Percentiles rank a stretch among this genome's conserved stretches.
These are phyloP conservation scores for Neoboletus brunneissimus DNA, from an alignment of 768 basidiomycete species.

Conservation along the genomic window DNA sequence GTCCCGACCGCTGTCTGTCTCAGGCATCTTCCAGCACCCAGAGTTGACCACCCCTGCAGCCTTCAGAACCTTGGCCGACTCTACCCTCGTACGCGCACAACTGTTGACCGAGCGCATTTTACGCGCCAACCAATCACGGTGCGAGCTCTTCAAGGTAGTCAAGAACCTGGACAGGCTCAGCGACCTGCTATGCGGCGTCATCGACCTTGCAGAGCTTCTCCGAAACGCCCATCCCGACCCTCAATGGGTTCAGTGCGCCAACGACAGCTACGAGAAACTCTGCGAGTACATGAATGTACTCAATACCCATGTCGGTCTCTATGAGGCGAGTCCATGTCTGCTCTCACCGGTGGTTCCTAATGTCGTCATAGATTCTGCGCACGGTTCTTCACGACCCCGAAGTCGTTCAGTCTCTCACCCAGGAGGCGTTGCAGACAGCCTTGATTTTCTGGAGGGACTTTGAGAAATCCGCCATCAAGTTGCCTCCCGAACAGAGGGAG, in stretches of 20 bases:
- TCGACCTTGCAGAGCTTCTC: constrained; percentile 92
- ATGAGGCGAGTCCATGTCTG: constrained; percentile 59
- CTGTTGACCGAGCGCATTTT: constrained; percentile 83
- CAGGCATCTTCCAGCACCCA: constrained; percentile 85
- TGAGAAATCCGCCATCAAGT: constrained; percentile 92
- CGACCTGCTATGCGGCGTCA: constrained; percentile 93
- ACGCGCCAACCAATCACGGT: constrained; percentile 63
- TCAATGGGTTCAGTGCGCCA: constrained; percentile 78
- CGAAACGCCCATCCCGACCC: constrained; percentile 91
- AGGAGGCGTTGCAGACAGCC: constrained; percentile 83
- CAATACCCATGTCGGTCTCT: constrained; percentile 90
- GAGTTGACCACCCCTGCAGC: constrained; percentile 65
- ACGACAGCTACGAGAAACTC: constrained; percentile 84
- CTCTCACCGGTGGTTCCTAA: constrained; percentile 17
- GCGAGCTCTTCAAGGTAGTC: constrained; percentile 80
- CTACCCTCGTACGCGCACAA: constrained; percentile 77
- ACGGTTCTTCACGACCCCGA: constrained; percentile 64
- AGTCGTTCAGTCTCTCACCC: constrained; percentile 61
- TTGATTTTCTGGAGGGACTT: constrained; percentile 96
- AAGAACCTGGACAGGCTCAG: constrained; percentile 97
- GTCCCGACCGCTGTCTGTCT: constrained; percentile 46
- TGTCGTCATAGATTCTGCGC: constrained; percentile 57
- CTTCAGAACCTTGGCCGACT: constrained; percentile 69
- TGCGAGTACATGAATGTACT: constrained; percentile 98
- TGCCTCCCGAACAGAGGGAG: constrained; percentile 72